Evolutionary conservation across 2,329 filamentous ascomycete genomes (phyloP), one percentile per base, ranked within the genome.

Genomic region (Fusarium guadeloupense): DNA sequence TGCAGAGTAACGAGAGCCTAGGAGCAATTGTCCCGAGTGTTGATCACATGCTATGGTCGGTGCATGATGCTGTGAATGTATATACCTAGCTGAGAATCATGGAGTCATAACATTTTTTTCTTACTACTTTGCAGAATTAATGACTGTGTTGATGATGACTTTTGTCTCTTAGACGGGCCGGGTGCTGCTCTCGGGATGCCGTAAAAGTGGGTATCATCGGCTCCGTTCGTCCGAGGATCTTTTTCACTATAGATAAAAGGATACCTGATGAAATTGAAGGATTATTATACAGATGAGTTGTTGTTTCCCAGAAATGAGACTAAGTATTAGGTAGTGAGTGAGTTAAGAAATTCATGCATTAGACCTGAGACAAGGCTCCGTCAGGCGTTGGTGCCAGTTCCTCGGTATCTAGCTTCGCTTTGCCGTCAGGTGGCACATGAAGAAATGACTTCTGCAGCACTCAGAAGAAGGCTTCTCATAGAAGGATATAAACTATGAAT

Each of bases 121-220:
- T n/a, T n/a, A n/a, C n/a, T n/a, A n/a, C n/a, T n/a, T n/a, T 25
- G 23, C 23, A 25, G 25, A 26, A 12, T 4, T 10, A 12, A 26
- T 26, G 25, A 26, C 13, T 3, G 6, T 31, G 13, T 31, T n/a
- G 28, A n/a, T n/a, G 6, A n/a, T n/a, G n/a, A n/a, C n/a, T n/a
- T n/a, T n/a, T n/a, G n/a, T n/a, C n/a, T n/a, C n/a, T n/a, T n/a
- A n/a, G n/a, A n/a, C n/a, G 37, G 23, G 25, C 59, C 59, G 54
- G 54, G 37, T n/a, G 42, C 47, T 52, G 26, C 26, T 57, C 23
- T 26, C 14, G 23, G 31, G 35, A 31, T 25, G 49, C 55, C 49
- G 48, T 16, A 21, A 52, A 52, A 64, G 60, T 64, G 60, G 60
- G 42, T 61, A 64, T 51, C n/a, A 42, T 30, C 40, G 55, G 55